Evolutionary conservation across 495 filamentous ascomycete species (phyloP), one percentile per base, ranked within the genome.

Genomic region (Choiromyces venosus): DNA sequence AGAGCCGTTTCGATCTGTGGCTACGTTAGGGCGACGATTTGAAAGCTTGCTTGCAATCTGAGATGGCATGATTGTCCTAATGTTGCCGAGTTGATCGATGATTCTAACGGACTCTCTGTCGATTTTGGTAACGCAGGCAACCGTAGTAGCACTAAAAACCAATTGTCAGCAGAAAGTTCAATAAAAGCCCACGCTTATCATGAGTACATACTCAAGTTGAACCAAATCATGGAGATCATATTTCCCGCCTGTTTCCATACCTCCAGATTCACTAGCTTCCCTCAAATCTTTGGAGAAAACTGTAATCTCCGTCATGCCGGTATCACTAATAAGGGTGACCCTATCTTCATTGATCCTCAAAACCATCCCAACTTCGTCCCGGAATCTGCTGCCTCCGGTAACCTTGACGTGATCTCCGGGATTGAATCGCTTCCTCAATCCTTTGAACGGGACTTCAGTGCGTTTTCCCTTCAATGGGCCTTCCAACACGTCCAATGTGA

Each of bases 341-440:
- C 90, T 88, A 81, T 98, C 96, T 38, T 93, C 91, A 73, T 88
- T 89, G 74, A 97, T 95, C 81, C 92, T 91, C 65, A 97, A 92
- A 18, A 99, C 94, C 91, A 97, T 96, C 79, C 96, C 96, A 66
- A 97, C 88, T 83, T 97, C 96, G 77, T 98, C 95, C 70, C 90
- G 87, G 81, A 91, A 98, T 69, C 92, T 90, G 82, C 94, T 97
- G 40, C 93, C 94, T 61, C 95, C 94, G 79, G 97, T 97, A 74
- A 97, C 94, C 83, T 97, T 98, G 85, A 98, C 96, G 81, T 99
- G 96, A 80, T 99, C 95, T 85, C 96, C 96, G 73, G 92, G 88
- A 71, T 86, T 88, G 87, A 99, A 99, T 40, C 90, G 87, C 83
- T 99, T 99, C 72, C 96, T 92, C 2, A 99, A 88, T 52, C 92